These are phyloP conservation scores for Fraxinus xanthoxyloides DNA, from an alignment of 305 asterid genomes.

Conservation along the genomic window DNA sequence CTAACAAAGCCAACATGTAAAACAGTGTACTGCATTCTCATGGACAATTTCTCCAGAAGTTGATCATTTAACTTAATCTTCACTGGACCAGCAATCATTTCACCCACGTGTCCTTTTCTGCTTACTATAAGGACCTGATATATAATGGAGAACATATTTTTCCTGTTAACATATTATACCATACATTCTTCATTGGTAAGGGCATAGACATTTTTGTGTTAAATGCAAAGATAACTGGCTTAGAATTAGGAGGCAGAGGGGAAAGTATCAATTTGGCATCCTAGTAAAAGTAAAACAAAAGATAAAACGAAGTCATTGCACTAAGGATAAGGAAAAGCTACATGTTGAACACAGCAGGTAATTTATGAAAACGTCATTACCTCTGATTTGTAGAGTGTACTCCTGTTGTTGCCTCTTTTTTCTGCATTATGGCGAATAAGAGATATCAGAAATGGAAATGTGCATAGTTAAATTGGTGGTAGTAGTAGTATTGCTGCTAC, in stretches of 20 bases:
- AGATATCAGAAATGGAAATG: slow-evolving; percentile 1
- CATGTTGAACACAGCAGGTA: neutral
- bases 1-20: neutral
- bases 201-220: neutral
- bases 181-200: neutral
- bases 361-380: slow-evolving; percentile 24
- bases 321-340: neutral
- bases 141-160: neutral
- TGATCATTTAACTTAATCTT: neutral
- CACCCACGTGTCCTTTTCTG: neutral
- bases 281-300: neutral
- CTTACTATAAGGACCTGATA: neutral
- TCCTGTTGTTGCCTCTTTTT: slow-evolving; percentile 40
- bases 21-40: neutral
- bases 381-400: slow-evolving; percentile 34
- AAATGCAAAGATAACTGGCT: neutral
- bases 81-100: neutral
- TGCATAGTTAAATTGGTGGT: neutral
- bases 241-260: neutral
- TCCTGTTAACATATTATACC: neutral
- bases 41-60: neutral
- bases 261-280: neutral
- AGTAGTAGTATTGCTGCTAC: neutral
- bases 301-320: neutral
- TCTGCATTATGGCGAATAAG: slow-evolving; percentile 39